These are phyloP conservation scores for Colletotrichum lupini DNA, from an alignment of 2,329 filamentous ascomycete genomes.

Conservation along the genomic window DNA sequence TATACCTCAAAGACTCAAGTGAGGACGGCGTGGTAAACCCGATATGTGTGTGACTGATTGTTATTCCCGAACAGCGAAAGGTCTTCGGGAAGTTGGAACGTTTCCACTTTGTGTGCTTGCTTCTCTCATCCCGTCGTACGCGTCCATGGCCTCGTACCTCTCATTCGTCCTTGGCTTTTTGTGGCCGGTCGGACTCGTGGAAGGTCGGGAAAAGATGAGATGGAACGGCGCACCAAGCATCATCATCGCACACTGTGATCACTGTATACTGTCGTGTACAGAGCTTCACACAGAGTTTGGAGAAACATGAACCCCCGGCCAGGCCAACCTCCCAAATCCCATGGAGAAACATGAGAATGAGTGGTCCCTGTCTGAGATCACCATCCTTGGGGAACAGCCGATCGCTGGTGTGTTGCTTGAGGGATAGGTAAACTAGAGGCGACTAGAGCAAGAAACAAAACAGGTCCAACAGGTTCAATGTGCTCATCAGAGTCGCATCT, in stretches of 20 bases:
- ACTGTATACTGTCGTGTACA: constrained; percentile 13
- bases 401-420: constrained; percentile 23
- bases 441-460: neutral
- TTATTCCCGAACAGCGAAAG: neutral
- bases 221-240: constrained; percentile 1
- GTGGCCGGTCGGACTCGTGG: constrained; percentile 18
- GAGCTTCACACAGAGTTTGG: neutral
- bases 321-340: neutral
- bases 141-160: constrained; percentile 17
- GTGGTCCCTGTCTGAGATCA: neutral
- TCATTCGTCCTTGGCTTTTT: constrained; percentile 24
- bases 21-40: neutral
- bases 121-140: constrained; percentile 19
- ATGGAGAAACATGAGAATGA: neutral
- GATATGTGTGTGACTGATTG: neutral
- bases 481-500: neutral
- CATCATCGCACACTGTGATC: neutral
- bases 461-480: neutral
- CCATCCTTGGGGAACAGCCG: neutral
- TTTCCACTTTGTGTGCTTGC: neutral
- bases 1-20: too few relatives aligned
- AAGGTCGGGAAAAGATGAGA: neutral
- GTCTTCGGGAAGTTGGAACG: neutral
- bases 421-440: neutral
- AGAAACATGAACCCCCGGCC: neutral